Evolutionary conservation across 768 basidiomycete species (phyloP).

Genomic region (Tylopilus balloui): DNA sequence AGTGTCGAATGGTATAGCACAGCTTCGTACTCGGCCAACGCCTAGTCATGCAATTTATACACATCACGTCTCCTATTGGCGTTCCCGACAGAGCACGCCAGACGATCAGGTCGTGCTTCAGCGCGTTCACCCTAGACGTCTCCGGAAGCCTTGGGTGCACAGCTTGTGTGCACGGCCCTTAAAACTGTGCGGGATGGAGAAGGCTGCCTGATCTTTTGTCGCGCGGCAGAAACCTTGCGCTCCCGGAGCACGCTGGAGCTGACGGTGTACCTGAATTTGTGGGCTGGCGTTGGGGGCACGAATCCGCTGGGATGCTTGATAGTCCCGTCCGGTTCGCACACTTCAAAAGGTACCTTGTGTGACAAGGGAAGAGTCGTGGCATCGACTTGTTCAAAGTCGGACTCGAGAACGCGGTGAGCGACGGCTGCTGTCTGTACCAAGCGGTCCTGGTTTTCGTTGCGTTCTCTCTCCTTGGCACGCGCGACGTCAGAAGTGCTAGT

Average conservation of each 20-base stretch:
- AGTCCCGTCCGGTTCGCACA: conserved; percentile 35
- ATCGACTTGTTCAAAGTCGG: conserved; percentile 23
- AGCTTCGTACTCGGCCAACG: neutral
- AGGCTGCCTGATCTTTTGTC: conserved; percentile 7
- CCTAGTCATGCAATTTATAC: neutral
- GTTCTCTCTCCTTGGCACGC: conserved; percentile 24
- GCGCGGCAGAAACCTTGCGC: conserved; percentile 13
- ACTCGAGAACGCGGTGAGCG: conserved; percentile 30
- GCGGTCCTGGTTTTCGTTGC: conserved; percentile 19
- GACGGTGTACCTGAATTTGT: conserved; percentile 31
- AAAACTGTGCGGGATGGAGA: conserved; percentile 14
- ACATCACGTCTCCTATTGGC: neutral
- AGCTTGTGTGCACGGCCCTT: conserved; percentile 22
- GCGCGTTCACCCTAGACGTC: conserved; percentile 7
- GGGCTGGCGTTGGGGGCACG: conserved; percentile 38
- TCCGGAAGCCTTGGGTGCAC: conserved; percentile 6
- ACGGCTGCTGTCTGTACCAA: conserved; percentile 31
- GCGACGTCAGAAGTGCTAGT: conserved; percentile 21
- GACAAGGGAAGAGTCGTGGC: conserved; percentile 22
- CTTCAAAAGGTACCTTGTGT: conserved; percentile 43
- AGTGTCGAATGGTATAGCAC: too few species aligned
- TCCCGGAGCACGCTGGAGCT: conserved; percentile 11
- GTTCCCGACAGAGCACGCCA: too few species aligned
- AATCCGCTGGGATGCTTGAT: conserved; percentile 42
- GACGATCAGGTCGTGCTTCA: neutral